Percentiles rank a stretch among this genome's conserved stretches.
These are phyloP conservation scores for Shiraia sp. DNA, from an alignment of 2,329 filamentous ascomycete species.

Conservation along the genomic window DNA sequence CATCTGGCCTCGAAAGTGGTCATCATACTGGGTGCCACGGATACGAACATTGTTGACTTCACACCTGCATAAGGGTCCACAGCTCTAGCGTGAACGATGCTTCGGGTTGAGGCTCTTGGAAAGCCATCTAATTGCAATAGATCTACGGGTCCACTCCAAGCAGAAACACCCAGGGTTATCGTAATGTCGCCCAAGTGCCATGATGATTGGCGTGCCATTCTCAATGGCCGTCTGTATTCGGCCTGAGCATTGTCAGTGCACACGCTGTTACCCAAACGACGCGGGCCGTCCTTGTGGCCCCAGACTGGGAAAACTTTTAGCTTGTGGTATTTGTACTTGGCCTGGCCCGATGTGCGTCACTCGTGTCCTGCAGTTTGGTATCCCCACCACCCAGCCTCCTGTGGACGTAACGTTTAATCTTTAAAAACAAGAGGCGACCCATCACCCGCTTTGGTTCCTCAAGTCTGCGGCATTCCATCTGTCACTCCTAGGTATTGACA, in stretches of 20 bases:
- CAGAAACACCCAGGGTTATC: slow-evolving; percentile 17
- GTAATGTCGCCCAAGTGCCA: slow-evolving; percentile 10
- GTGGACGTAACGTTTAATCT: slow-evolving; percentile 3
- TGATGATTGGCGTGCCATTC: slow-evolving; percentile 30
- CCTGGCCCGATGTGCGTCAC: slow-evolving; percentile 27
- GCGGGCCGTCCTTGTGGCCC: slow-evolving; percentile 22
- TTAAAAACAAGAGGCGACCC: slow-evolving; percentile 13
- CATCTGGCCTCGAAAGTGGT: too few relatives aligned
- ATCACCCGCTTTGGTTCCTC: slow-evolving; percentile 3
- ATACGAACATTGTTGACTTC: too few relatives aligned
- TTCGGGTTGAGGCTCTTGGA: slow-evolving; percentile 13
- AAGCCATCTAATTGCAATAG: slow-evolving; percentile 7
- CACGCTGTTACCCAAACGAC: slow-evolving; percentile 25
- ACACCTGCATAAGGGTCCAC: too few relatives aligned
- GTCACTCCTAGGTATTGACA: slow-evolving; percentile 3
- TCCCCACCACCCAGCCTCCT: slow-evolving; percentile 12
- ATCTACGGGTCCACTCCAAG: slow-evolving; percentile 9
- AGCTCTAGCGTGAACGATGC: too few relatives aligned
- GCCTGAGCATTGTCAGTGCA: slow-evolving; percentile 22
- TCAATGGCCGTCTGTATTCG: slow-evolving; percentile 25
- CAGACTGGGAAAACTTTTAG: slow-evolving; percentile 10
- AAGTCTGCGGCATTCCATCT: neutral
- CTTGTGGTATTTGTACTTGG: slow-evolving; percentile 30
- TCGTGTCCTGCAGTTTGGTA: slow-evolving; percentile 5
- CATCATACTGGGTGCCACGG: too few relatives aligned